phyloP scores from a whole-genome alignment of 1,284 basidiomycete genomes.

The Vanrija sp. region DNA sequence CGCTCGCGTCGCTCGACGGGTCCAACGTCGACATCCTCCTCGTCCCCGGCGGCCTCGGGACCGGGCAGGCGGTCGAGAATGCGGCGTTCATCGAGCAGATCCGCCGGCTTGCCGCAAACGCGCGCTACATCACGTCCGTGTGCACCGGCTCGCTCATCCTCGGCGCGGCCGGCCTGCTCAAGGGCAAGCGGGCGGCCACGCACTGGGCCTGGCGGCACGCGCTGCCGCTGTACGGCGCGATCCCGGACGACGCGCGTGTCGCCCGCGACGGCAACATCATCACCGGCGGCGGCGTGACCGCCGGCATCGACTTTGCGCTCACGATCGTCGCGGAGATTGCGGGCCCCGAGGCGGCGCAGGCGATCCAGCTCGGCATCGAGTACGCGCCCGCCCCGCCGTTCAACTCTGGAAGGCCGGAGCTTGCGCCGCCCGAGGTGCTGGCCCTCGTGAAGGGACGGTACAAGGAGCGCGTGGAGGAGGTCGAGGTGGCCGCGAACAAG shows the following conservation, averaged over 20 bases:
- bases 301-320: constrained; percentile 18
- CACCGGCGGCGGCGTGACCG: constrained; percentile 12
- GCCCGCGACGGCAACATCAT: constrained; percentile 7
- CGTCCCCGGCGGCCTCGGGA: constrained; percentile 7
- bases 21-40: constrained; percentile 1
- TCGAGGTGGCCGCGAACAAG: too few relatives aligned
- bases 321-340: constrained; percentile 8
- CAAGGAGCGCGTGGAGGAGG: too few relatives aligned
- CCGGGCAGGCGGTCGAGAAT: not conserved
- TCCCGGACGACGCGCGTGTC: constrained; percentile 3
- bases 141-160: constrained; percentile 13
- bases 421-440: constrained; percentile 1
- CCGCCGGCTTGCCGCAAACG: not conserved
- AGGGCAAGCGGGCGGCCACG: constrained; percentile 4
- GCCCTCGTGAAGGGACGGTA: not conserved
- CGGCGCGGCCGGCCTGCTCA: constrained; percentile 7
- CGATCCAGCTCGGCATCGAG: constrained; percentile 7
- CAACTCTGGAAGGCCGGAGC: not conserved
- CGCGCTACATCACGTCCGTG: constrained; percentile 5
- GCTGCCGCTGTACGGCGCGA: not conserved
- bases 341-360: constrained; percentile 1
- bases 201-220: constrained; percentile 7
- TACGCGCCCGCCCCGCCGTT: constrained; percentile 14
- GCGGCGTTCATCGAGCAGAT: not conserved
- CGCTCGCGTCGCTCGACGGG: not conserved